Evolutionary conservation across 345 rosid species (phyloP).

Genomic region (Eucalyptus camaldulensis): DNA sequence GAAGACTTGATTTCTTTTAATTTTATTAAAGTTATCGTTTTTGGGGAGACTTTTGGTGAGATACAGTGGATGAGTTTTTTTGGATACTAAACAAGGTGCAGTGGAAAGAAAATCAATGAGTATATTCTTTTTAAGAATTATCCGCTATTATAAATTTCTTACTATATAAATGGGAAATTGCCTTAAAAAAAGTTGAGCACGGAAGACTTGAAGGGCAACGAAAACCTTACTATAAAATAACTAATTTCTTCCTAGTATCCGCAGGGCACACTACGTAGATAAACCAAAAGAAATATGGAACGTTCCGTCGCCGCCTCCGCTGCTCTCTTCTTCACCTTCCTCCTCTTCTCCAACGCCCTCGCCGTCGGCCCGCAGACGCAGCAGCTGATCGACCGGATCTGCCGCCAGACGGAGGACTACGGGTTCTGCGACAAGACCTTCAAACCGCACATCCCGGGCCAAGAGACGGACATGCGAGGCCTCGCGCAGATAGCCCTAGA

Average conservation of each 20-base stretch:
- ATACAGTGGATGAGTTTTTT: background rate
- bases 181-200: background rate
- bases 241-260: no score
- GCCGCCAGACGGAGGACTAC: background rate
- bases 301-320: background rate
- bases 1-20: background rate
- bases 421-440: background rate
- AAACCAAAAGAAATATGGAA: background rate
- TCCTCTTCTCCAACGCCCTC: background rate
- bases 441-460: background rate
- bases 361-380: background rate
- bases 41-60: background rate
- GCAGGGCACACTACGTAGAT: background rate
- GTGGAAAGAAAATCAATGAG: background rate
- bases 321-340: background rate
- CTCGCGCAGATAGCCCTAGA: background rate
- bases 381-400: background rate
- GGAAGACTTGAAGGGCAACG: background rate
- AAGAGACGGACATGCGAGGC: background rate
- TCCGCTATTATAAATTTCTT: background rate
- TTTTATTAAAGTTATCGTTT: background rate
- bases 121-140: background rate
- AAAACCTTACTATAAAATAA: background rate
- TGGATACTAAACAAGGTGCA: background rate
- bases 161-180: background rate